phyloP scores from a whole-genome alignment of 768 basidiomycete species.

The Guyanaporus albipodus region DNA sequence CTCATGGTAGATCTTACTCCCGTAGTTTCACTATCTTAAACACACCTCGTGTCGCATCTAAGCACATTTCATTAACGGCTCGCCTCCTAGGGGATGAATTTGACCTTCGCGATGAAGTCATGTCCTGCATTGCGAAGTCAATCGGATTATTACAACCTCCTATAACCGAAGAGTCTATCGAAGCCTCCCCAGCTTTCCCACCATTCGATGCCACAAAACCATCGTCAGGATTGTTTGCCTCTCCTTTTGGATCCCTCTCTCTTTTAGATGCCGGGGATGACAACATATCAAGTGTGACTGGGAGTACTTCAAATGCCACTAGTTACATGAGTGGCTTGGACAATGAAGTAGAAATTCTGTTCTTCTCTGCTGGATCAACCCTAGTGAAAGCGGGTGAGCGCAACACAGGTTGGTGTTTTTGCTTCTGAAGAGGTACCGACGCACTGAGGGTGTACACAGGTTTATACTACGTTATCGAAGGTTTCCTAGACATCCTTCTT shows the following conservation, averaged over 20 bases:
- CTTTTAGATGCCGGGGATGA: slow-evolving; percentile 71
- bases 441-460: slow-evolving; percentile 37
- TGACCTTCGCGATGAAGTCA: slow-evolving; percentile 93
- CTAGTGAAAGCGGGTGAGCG: slow-evolving; percentile 87
- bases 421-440: neutral
- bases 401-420: slow-evolving; percentile 61
- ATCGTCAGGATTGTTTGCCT: slow-evolving; percentile 41
- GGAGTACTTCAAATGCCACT: slow-evolving; percentile 48
- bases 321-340: slow-evolving; percentile 78
- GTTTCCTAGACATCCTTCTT: slow-evolving; percentile 88
- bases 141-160: slow-evolving; percentile 92
- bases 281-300: slow-evolving; percentile 58
- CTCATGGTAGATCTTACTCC: slow-evolving; percentile 40
- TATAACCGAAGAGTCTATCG: slow-evolving; percentile 63
- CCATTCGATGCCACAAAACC: slow-evolving; percentile 42
- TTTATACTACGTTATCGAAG: slow-evolving; percentile 93
- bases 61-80: slow-evolving; percentile 23
- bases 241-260: slow-evolving; percentile 73
- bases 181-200: slow-evolving; percentile 60
- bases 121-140: slow-evolving; percentile 96
- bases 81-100: slow-evolving; percentile 62
- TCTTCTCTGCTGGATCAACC: slow-evolving; percentile 81
- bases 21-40: slow-evolving; percentile 50
- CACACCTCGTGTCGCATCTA: slow-evolving; percentile 41
- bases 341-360: slow-evolving; percentile 95